These are phyloP conservation scores for Jaapia argillacea DNA, from an alignment of 768 basidiomycete genomes.

Conservation along the genomic window DNA sequence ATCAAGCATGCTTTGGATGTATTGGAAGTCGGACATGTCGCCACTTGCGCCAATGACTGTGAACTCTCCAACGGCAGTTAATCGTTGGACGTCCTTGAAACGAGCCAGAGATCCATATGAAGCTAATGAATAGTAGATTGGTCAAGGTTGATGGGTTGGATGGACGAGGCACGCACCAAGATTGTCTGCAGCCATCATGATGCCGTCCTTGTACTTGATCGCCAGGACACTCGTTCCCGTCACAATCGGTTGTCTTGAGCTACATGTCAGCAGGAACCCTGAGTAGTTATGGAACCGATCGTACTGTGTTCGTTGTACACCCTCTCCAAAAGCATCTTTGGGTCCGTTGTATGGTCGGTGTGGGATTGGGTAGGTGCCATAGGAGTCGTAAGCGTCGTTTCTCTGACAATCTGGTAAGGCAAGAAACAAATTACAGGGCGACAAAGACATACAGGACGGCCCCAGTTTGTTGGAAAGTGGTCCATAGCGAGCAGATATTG, in stretches of 20 bases:
- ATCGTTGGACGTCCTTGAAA: constrained; percentile 89
- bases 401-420: constrained; percentile 29
- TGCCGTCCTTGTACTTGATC: constrained; percentile 89
- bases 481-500: constrained; percentile 41
- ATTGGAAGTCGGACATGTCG: constrained; percentile 97
- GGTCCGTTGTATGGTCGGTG: constrained; percentile 39
- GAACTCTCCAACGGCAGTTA: constrained; percentile 73
- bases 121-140: constrained; percentile 34
- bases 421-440: constrained; percentile 5
- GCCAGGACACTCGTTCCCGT: constrained; percentile 96
- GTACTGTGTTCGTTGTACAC: constrained; percentile 77
- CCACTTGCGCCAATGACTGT: constrained; percentile 90
- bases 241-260: constrained; percentile 76
- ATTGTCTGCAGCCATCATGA: constrained; percentile 98
- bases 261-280: not conserved
- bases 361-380: constrained; percentile 69
- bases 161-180: constrained; percentile 49
- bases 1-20: constrained; percentile 75
- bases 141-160: not conserved
- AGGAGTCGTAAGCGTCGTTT: constrained; percentile 66
- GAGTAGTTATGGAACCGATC: constrained; percentile 7
- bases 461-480: constrained; percentile 82
- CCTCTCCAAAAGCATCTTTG: constrained; percentile 49
- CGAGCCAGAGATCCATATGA: constrained; percentile 97
- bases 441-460: constrained; percentile 49